Conservation (phyloP, 164 flowering plant genomes). For the Berberis vulgaris region DNA sequence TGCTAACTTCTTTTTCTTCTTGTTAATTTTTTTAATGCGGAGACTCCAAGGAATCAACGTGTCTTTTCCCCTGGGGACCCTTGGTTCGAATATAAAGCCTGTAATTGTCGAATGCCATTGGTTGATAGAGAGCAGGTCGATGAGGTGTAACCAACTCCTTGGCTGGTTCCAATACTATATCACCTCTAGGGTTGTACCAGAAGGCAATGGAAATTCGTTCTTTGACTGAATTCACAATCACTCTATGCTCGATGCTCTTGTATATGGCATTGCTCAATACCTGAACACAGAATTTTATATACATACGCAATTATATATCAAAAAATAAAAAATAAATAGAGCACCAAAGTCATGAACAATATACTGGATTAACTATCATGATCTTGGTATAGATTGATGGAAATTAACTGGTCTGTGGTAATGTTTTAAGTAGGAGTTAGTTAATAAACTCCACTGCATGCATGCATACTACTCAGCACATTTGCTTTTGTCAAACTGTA, state of each 20-base stretch:
- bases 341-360: too few species aligned
- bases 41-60: conserved; percentile 38
- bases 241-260: conserved; percentile 80
- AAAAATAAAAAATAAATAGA: too few species aligned
- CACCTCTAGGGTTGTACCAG: conserved; percentile 72
- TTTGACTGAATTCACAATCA: conserved; percentile 38
- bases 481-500: too few species aligned
- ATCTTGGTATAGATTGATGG: too few species aligned
- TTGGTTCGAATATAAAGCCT: conserved; percentile 46
- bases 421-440: too few species aligned
- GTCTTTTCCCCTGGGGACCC: conserved; percentile 61
- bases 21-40: not conserved
- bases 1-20: too few species aligned
- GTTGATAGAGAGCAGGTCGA: conserved; percentile 38
- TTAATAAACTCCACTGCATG: too few species aligned
- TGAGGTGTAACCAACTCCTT: conserved; percentile 39
- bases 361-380: too few species aligned
- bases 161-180: conserved; percentile 39
- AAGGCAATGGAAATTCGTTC: conserved; percentile 71
- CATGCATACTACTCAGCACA: too few species aligned
- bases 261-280: conserved; percentile 63
- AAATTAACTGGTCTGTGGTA: too few species aligned
- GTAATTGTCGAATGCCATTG: conserved; percentile 63
- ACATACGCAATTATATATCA: too few species aligned
- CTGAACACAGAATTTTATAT: conserved; percentile 14